Evolutionary conservation across 2,329 filamentous ascomycete genomes (phyloP), one percentile per base, ranked within the genome.

Genomic region (Colletotrichum sp.): DNA sequence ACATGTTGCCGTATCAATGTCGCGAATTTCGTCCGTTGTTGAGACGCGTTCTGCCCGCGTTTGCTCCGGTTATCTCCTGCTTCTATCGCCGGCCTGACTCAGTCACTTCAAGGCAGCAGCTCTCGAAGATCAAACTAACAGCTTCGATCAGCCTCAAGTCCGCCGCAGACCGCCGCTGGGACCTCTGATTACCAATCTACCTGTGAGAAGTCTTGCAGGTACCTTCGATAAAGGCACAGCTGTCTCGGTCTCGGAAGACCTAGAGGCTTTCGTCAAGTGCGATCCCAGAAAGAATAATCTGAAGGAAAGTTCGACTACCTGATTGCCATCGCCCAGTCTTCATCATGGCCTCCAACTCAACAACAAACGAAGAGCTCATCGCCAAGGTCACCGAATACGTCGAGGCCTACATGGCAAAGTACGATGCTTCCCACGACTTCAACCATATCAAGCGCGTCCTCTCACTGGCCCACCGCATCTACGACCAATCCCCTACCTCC

Each of bases 371-470:
- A 74, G 84, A 86, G 60, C 84, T 88, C 72, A 86, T 94, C 78
- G 86, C 92, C 82, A 84, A 86, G 66, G 90, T 93, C 75, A 92
- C 91, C 21, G 85, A 86, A 61, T 94, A 93, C 82, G 93, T 95
- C 69, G 60, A 92, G 81, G 86, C 88, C 57, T 95, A 94, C 87
- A 96, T 96, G 93, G 88, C 91, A 61, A 88, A 91, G 77, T 95
- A 95, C 85, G 96, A 98, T 85, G 92, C 92, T 67, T 98, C 95
- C 3, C 96, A 98, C 87, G 95, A 98, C 86, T 98, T 95, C 87
- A 88, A 91, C 72, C 96, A 98, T 84, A 94, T 98, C 80, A 87
- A 92, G 77, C 93, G 96, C 69, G 96, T 98, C 26, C 86, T 96
- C 26, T 89, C 90, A n/a, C 90, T 97, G 43, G 91, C 95, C 8